Evolutionary conservation across 228 moss, liverwort and hornwort genomes (phyloP), one percentile per base, ranked within the genome.

Genomic region (Sphagnum fallax): DNA sequence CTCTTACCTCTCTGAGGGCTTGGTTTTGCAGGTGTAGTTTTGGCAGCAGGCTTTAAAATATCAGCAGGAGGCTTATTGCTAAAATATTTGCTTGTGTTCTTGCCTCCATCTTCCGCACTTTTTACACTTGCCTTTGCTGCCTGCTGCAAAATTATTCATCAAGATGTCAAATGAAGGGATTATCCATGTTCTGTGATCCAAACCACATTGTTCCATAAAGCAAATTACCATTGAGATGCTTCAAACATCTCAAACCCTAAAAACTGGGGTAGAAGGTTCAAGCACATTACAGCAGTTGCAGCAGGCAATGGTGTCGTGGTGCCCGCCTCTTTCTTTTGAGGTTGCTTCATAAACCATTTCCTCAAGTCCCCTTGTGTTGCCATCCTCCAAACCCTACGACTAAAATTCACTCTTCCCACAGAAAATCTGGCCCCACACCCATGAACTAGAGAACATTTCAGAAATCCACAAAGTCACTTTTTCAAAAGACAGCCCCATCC

Each of bases 291-390:
- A 12, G 55, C 8, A 55, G 55, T 55, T 8, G 55, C 55, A 55
- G 55, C 68, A 65, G 74, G 70, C 52, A 66, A 79, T 15, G 75
- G 63, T 62, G 73, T 78, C 6, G 65, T 16, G 61, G 76, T 74
- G 69, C 76, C 77, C 32, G 74, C 62, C 8, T 77, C 71, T 49
- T 64, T 66, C 53, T 88, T 87, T 15, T 81, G 72, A 62, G 93
- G 87, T 70, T 87, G 93, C 78, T 93, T 97, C 90, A 97, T 6
- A 63, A 97, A 97, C 97, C 97, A 97, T 66, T 83, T 89, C 63
- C 97, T 79, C 49, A 97, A 93, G 63, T 97, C 97, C 8, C 87
- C 87, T 55, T 92, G 90, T 65, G 82, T 84, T 49, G 96, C 74
- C 96, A 96, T 96, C 32, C 32, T 32, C 32, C 32, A 32, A 32